A percentile compares a stretch with the other conserved stretches of the same genome.
Conservation (phyloP, 768 basidiomycete species). For the Leccinum longicurvipes region DNA sequence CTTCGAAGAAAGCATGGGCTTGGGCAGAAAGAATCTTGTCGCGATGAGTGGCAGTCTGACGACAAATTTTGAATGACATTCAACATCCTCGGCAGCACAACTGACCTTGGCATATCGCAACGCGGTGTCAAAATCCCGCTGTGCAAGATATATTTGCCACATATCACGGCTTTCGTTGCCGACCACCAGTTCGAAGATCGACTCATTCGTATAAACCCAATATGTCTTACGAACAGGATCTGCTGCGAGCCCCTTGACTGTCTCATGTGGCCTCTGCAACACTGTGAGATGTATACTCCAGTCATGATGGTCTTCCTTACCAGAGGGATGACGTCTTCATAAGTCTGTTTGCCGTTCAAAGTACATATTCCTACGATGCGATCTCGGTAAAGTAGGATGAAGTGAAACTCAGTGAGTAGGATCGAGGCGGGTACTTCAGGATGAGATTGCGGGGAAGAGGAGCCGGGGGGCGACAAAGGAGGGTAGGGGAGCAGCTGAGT, state of each 20-base stretch:
- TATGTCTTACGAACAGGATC: slow-evolving; percentile 89
- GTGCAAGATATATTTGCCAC: slow-evolving; percentile 86
- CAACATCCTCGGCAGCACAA: background rate
- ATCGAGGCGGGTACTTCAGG: slow-evolving; percentile 66
- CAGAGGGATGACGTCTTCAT: slow-evolving; percentile 79
- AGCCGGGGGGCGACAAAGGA: slow-evolving; percentile 29
- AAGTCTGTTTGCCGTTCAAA: slow-evolving; percentile 76
- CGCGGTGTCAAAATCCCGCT: slow-evolving; percentile 74
- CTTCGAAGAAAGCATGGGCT: slow-evolving; percentile 74
- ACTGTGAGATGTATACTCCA: slow-evolving; percentile 4
- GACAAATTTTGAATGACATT: slow-evolving; percentile 2
- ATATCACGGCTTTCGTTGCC: slow-evolving; percentile 91
- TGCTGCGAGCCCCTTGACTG: slow-evolving; percentile 67
- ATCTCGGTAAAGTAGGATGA: slow-evolving; percentile 79
- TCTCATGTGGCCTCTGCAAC: slow-evolving; percentile 69
- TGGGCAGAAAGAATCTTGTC: slow-evolving; percentile 82
- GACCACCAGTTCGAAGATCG: slow-evolving; percentile 83
- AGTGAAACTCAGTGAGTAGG: slow-evolving; percentile 88
- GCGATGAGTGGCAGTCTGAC: slow-evolving; percentile 80
- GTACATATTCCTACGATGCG: slow-evolving; percentile 73
- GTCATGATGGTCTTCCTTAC: slow-evolving; percentile 41
- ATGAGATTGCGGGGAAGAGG: slow-evolving; percentile 13
- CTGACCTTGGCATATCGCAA: slow-evolving; percentile 78
- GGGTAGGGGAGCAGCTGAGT: slow-evolving; percentile 82
- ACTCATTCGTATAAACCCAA: slow-evolving; percentile 90